Base-by-base conservation (phyloP, 768 basidiomycete species). In the Amanita exitialis region DNA sequence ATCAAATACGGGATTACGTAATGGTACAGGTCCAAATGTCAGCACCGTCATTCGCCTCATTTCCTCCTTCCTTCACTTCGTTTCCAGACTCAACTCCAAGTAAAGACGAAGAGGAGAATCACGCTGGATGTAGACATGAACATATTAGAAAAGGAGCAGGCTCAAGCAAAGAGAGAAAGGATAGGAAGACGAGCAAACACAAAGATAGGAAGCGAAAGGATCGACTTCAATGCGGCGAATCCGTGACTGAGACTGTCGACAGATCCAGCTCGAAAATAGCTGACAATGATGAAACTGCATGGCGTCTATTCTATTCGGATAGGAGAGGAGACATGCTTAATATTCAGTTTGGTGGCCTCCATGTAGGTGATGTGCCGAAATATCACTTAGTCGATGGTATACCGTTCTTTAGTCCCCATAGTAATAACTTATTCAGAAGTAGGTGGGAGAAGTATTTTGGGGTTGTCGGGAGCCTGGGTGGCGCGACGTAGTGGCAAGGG, bases 11-110 rank as follows among this genome's bases (percentile, higher is more conserved):
- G 23, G 27, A 53, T 59, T 57, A 59, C 53, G 43, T 57, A 58
- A 61, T 16, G 4, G 4, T 20, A 18, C 16, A n/a, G 28, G 38
- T 23, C 23, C 10, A 49, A 28, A 73, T 81, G 76, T 66, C 75
- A 57, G 64, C 76, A 30, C 76, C 79, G 44, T 79, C 82, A 3
- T 82, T 80, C 63, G 73, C 75, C 2, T 80, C 79, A 3, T 75
- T 83, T 59, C 74, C 81, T 27, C 79, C 80, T 1, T 79, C 81
- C 1, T 88, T 87, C 62, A 61, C 74, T 12, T 84, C 84, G 23
- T 87, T 88, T 62, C 84, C 85, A 32, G 79, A 69, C 3, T 64
- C 73, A 61, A 63, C 53, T 59, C 36, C 60, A 54, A 23, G 6
- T 18, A 44, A 45, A 28, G 47, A 48, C 27, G 46, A 59, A 43